Evolutionary conservation across 805 yeast species (phyloP).

Genomic region (Lachancea dasiensis): DNA sequence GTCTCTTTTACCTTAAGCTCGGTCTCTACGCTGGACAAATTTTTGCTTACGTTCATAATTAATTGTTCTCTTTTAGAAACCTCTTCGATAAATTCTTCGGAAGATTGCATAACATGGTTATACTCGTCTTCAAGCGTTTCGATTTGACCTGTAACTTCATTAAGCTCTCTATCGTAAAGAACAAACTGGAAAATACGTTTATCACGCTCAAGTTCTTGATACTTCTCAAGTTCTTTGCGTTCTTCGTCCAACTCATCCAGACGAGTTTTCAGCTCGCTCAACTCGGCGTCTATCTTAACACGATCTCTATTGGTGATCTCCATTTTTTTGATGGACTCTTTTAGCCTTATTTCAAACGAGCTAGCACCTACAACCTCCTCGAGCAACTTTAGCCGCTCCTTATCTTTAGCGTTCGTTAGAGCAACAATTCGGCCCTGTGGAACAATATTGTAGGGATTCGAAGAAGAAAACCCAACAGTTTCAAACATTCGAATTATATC

Average conservation of each 20-base stretch:
- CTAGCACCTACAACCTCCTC: slow-evolving; percentile 95
- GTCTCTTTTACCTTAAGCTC: slow-evolving; percentile 42
- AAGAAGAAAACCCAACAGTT: slow-evolving; percentile 85
- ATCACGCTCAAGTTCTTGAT: slow-evolving; percentile 58
- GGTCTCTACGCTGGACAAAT: slow-evolving; percentile 43
- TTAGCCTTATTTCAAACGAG: slow-evolving; percentile 75
- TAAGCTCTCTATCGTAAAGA: slow-evolving; percentile 69
- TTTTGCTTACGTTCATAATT: slow-evolving; percentile 40
- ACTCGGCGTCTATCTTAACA: slow-evolving; percentile 66
- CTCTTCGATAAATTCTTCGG: slow-evolving; percentile 48
- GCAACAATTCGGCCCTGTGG: slow-evolving; percentile 93
- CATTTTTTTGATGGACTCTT: slow-evolving; percentile 78
- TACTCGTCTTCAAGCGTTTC: slow-evolving; percentile 58
- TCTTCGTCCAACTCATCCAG: slow-evolving; percentile 76
- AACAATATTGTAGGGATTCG: slow-evolving; percentile 91
- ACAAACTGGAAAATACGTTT: slow-evolving; percentile 71
- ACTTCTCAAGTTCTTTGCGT: slow-evolving; percentile 64
- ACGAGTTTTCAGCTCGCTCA: slow-evolving; percentile 63
- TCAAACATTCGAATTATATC: slow-evolving; percentile 80
- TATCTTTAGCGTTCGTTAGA: slow-evolving; percentile 82
- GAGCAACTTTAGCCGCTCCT: slow-evolving; percentile 68
- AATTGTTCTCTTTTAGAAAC: slow-evolving; percentile 56
- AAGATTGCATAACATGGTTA: slow-evolving; percentile 43
- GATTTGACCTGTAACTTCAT: slow-evolving; percentile 51
- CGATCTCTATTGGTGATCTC: slow-evolving; percentile 60